phyloP scores from a whole-genome alignment of 2,329 filamentous ascomycete species.

The Venturia pyrina region DNA sequence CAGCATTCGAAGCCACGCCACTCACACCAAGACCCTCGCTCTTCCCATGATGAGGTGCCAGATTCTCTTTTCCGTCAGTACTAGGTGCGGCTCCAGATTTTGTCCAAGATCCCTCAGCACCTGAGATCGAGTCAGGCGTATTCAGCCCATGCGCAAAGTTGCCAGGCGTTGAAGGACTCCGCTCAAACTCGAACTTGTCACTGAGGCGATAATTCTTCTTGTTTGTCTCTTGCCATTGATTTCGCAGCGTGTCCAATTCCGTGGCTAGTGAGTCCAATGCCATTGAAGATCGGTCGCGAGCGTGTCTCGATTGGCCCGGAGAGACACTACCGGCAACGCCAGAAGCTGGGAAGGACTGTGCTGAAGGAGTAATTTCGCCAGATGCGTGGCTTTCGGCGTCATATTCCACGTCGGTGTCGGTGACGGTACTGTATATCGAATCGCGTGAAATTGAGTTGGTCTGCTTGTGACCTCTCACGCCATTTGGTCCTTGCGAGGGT shows the following conservation, averaged over 20 bases:
- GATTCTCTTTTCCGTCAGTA: not conserved
- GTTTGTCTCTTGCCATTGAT: constrained; percentile 91
- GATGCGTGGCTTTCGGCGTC: constrained; percentile 17
- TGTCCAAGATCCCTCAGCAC: not conserved
- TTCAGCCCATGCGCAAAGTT: not conserved
- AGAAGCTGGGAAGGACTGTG: constrained; percentile 7
- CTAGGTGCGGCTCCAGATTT: not conserved
- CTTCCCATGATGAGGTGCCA: not conserved
- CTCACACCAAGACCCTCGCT: not conserved
- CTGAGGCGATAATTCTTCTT: constrained; percentile 80
- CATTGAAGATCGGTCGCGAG: constrained; percentile 21
- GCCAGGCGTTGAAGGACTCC: constrained; percentile 12
- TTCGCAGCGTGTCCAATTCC: constrained; percentile 82
- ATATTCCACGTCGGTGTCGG: constrained; percentile 1
- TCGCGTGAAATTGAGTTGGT: constrained; percentile 51
- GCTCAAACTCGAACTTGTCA: constrained; percentile 80
- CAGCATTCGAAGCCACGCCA: not conserved
- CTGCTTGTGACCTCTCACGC: constrained; percentile 39
- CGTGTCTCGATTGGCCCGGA: not conserved
- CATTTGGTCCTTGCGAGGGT: constrained; percentile 22
- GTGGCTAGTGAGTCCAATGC: constrained; percentile 85
- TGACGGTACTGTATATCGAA: constrained; percentile 34
- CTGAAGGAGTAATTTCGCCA: constrained; percentile 40
- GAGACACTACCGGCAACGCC: constrained; percentile 4
- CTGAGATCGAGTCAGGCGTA: not conserved